Conservation (phyloP, 148 eudicot genomes). For the Camellia japonica region DNA sequence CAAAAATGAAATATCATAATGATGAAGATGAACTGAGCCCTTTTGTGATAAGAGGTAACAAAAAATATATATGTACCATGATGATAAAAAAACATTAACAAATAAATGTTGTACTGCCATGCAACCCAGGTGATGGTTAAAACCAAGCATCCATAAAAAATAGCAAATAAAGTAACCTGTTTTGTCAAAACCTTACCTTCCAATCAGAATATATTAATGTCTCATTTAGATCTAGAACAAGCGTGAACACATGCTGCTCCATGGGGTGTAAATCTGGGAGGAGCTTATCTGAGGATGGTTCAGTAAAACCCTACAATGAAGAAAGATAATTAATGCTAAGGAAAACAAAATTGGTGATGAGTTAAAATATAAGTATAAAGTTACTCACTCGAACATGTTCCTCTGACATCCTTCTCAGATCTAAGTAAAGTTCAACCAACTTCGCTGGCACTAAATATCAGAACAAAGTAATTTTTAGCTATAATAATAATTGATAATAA, state of each 20-base stretch:
- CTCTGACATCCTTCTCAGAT: conserved; percentile 53
- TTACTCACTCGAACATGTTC: conserved; percentile 58
- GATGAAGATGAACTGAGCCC: conserved; percentile 2
- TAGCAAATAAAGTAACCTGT: background rate
- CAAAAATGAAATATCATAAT: background rate
- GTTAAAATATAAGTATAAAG: background rate
- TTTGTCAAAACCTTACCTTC: conserved; percentile 40
- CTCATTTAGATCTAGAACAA: conserved; percentile 86
- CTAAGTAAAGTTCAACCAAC: conserved; percentile 53
- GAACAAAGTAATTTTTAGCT: background rate
- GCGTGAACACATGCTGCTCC: conserved; percentile 74
- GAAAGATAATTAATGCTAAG: conserved; percentile 2
- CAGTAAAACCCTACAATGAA: conserved; percentile 64
- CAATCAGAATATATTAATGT: conserved; percentile 91
- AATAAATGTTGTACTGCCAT: background rate
- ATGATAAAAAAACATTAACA: background rate
- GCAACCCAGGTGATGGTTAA: background rate
- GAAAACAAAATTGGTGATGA: background rate
- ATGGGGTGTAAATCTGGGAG: conserved; percentile 92
- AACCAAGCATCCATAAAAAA: background rate
- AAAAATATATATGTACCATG: background rate
- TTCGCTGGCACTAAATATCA: conserved; percentile 65
- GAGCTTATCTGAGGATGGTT: conserved; percentile 86
- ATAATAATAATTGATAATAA: background rate
- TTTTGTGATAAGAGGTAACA: background rate